These are phyloP conservation scores for Carex littledalei DNA, from an alignment of 176 grass and related monocot species.

Conservation along the genomic window DNA sequence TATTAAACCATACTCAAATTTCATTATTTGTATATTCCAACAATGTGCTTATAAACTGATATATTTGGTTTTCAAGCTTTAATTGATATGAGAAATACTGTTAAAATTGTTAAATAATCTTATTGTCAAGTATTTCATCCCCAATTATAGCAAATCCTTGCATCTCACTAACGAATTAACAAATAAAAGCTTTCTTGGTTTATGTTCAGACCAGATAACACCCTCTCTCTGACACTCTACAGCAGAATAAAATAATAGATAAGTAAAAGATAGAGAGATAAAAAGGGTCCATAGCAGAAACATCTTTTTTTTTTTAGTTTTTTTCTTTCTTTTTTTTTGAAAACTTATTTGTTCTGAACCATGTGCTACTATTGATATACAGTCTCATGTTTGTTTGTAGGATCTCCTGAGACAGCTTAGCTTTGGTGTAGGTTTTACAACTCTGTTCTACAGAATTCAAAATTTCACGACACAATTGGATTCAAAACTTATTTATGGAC, in stretches of 20 bases:
- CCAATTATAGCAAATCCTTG: not conserved
- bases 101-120: not conserved
- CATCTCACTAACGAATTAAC: not conserved
- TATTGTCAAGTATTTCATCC: not conserved
- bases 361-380: not conserved
- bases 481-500: not conserved
- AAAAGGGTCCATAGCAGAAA: not conserved
- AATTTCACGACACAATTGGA: not conserved
- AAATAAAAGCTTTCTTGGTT: not conserved
- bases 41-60: not conserved
- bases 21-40: not conserved
- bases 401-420: constrained; percentile 2
- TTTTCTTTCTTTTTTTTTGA: not conserved
- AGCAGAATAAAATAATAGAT: not conserved
- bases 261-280: not conserved
- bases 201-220: not conserved
- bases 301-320: not conserved
- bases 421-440: not conserved
- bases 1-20: not conserved
- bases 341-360: not conserved
- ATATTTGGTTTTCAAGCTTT: not conserved
- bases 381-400: not conserved
- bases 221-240: not conserved
- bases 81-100: not conserved
- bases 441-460: not conserved